phyloP scores from a whole-genome alignment of 768 basidiomycete species.

The Tremella yokohamensis region DNA sequence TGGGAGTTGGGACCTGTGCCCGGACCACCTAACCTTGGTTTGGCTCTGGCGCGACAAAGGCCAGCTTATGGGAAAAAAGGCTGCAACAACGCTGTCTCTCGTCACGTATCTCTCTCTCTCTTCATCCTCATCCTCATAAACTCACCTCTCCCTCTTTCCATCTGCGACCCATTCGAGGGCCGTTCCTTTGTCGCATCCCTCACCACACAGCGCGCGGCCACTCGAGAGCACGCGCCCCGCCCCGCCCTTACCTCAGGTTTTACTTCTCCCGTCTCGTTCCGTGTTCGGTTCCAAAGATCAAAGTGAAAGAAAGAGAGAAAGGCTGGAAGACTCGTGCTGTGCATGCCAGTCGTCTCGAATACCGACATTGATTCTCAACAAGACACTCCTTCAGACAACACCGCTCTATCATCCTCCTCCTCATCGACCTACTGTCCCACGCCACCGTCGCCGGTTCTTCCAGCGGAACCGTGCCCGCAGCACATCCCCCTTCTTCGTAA shows the following conservation, averaged over 20 bases:
- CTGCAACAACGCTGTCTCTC: too few species aligned
- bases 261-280: slow-evolving; percentile 6
- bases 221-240: slow-evolving; percentile 1
- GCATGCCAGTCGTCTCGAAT: neutral
- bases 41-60: too few species aligned
- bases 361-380: too few species aligned
- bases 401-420: neutral
- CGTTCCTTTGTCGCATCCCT: too few species aligned
- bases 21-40: too few species aligned
- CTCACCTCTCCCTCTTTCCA: slow-evolving; percentile 1
- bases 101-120: neutral
- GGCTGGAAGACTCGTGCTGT: too few species aligned
- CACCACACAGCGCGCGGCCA: too few species aligned
- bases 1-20: too few species aligned
- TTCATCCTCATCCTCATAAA: neutral
- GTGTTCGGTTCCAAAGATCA: slow-evolving; percentile 4
- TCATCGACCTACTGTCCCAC: neutral
- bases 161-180: too few species aligned
- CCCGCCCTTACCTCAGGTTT: neutral
- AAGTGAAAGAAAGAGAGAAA: too few species aligned
- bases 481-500: slow-evolving; percentile 1
- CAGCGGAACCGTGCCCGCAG: neutral
- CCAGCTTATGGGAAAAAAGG: too few species aligned
- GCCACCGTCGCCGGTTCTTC: neutral
- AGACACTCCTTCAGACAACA: neutral